Percentiles rank a stretch among this genome's conserved stretches.
Conservation (phyloP, 83 land plant genomes). For the Picea abies region DNA sequence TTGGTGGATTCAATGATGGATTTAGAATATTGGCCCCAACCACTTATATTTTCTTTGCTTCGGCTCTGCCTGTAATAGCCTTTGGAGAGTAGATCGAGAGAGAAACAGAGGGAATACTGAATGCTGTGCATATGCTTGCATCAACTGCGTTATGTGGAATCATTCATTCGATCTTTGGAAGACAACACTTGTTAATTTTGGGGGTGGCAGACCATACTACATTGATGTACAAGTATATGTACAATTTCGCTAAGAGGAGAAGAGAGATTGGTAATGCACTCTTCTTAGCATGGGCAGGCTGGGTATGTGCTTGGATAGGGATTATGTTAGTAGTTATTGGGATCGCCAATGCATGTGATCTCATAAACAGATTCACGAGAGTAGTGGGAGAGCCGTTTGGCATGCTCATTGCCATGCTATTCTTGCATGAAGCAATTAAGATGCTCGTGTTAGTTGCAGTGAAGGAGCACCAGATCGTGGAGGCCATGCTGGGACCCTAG, state of each 20-base stretch:
- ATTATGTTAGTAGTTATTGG: slow-evolving; percentile 62
- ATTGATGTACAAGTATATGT: slow-evolving; percentile 17
- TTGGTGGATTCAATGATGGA: slow-evolving; percentile 17
- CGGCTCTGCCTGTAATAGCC: slow-evolving; percentile 49
- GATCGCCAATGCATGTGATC: slow-evolving; percentile 74
- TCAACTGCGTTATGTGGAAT: slow-evolving; percentile 26
- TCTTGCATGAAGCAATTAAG: slow-evolving; percentile 76
- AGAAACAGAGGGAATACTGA: slow-evolving; percentile 18
- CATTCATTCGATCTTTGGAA: slow-evolving; percentile 17
- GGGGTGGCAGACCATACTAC: slow-evolving; percentile 25
- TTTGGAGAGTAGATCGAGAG: slow-evolving; percentile 53
- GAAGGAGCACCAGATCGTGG: background rate
- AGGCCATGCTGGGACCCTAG: too few species aligned
- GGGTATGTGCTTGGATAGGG: slow-evolving; percentile 72
- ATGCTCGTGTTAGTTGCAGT: background rate
- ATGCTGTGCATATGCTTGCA: slow-evolving; percentile 23
- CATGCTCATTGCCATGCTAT: slow-evolving; percentile 83
- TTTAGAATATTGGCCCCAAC: slow-evolving; percentile 50
- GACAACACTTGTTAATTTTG: background rate
- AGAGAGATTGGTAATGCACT: slow-evolving; percentile 36
- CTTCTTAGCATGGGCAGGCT: background rate
- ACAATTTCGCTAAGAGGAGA: background rate
- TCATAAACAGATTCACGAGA: slow-evolving; percentile 54
- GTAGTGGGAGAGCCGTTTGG: slow-evolving; percentile 64
- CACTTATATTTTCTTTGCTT: slow-evolving; percentile 48